Conservation (phyloP, 305 asterid genomes). For the Solanum hybrid region DNA sequence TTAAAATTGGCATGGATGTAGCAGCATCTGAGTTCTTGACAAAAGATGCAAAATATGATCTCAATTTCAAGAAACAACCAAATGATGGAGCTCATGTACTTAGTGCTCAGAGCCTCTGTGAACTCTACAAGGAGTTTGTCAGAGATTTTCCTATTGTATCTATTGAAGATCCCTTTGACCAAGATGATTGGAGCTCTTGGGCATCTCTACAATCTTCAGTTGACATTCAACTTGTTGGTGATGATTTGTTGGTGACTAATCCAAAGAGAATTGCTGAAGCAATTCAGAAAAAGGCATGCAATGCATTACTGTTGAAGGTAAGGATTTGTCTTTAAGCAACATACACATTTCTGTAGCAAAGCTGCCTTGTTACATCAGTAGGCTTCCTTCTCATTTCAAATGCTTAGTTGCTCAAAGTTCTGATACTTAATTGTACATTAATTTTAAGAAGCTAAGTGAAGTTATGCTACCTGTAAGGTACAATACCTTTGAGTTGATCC, state of each 20-base stretch:
- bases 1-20: slow-evolving; percentile 95
- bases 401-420: neutral
- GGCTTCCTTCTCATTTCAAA: neutral
- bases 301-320: slow-evolving; percentile 86
- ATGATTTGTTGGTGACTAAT: slow-evolving; percentile 86
- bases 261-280: slow-evolving; percentile 90
- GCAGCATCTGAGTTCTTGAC: slow-evolving; percentile 94
- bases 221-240: slow-evolving; percentile 91
- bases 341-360: neutral
- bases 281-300: slow-evolving; percentile 83
- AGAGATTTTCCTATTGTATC: slow-evolving; percentile 91
- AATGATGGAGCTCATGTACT: slow-evolving; percentile 91
- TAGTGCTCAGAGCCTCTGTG: slow-evolving; percentile 61
- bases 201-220: slow-evolving; percentile 77
- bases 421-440: neutral
- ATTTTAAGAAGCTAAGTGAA: neutral
- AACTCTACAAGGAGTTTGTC: slow-evolving; percentile 70
- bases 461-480: neutral
- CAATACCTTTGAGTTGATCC: neutral
- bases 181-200: slow-evolving; percentile 98
- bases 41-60: slow-evolving; percentile 73
- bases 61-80: slow-evolving; percentile 92
- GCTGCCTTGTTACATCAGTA: neutral
- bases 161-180: slow-evolving; percentile 97
- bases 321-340: neutral